Conservation (phyloP, 768 basidiomycete species). For the Boletus tylopilopsis region DNA sequence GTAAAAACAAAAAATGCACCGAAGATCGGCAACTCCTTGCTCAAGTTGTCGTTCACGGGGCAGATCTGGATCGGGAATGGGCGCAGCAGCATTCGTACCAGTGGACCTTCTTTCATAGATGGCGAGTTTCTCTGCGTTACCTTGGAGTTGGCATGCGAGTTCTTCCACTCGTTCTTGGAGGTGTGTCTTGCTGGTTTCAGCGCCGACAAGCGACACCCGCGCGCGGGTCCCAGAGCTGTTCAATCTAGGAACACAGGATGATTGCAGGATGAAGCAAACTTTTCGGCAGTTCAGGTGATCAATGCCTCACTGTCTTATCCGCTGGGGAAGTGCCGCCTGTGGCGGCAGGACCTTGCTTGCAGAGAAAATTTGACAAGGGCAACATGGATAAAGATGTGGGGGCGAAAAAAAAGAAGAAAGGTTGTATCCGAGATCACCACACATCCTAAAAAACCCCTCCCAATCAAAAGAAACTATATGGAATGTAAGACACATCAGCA, state of each 20-base stretch:
- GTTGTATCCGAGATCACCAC: too few species aligned
- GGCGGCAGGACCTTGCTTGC: too few species aligned
- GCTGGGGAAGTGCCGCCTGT: too few species aligned
- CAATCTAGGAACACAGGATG: conserved; percentile 38
- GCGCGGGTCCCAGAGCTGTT: conserved; percentile 65
- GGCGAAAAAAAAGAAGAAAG: too few species aligned
- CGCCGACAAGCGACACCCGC: conserved; percentile 65
- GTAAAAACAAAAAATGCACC: conserved; percentile 44
- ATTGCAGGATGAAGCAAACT: conserved; percentile 5
- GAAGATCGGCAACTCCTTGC: conserved; percentile 78
- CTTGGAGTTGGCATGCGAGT: conserved; percentile 57
- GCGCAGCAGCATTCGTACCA: conserved; percentile 28
- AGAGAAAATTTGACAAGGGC: too few species aligned
- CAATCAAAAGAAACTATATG: too few species aligned
- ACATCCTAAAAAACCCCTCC: too few species aligned
- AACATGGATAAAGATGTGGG: too few species aligned
- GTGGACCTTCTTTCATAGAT: conserved; percentile 74
- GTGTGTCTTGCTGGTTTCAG: conserved; percentile 76
- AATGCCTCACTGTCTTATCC: conserved; percentile 59
- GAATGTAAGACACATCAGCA: too few species aligned
- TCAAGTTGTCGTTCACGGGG: conserved; percentile 77
- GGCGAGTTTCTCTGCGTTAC: conserved; percentile 78
- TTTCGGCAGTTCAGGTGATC: background rate
- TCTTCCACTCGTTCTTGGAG: conserved; percentile 59
- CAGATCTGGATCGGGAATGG: conserved; percentile 42